These are phyloP conservation scores for Porcisia hertigi DNA, from an alignment of 208 protist species.

Conservation along the genomic window DNA sequence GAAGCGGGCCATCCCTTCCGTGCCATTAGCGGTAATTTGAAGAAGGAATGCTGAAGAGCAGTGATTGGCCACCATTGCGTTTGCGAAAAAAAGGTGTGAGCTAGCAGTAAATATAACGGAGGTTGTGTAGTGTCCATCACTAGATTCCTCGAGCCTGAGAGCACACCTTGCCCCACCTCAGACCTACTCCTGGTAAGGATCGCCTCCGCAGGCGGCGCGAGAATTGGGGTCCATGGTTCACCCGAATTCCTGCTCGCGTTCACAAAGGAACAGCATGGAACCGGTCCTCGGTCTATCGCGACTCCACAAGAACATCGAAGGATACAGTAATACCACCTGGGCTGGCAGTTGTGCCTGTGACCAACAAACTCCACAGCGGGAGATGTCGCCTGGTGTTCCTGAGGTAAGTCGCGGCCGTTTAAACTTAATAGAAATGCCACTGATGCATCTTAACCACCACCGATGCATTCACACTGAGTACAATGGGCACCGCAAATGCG, in stretches of 20 bases:
- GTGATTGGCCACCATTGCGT: not conserved
- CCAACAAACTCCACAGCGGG: slow-evolving; percentile 89
- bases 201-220: slow-evolving; percentile 72
- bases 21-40: too few species aligned
- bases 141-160: slow-evolving; percentile 75
- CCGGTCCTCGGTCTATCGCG: slow-evolving; percentile 74
- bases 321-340: slow-evolving; percentile 82
- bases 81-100: not conserved
- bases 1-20: too few species aligned
- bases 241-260: slow-evolving; percentile 34
- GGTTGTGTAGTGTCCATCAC: slow-evolving; percentile 23
- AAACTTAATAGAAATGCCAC: slow-evolving; percentile 54
- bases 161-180: slow-evolving; percentile 87
- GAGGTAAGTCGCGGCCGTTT: slow-evolving; percentile 54
- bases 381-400: slow-evolving; percentile 66
- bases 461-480: slow-evolving; percentile 78
- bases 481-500: slow-evolving; percentile 68
- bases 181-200: slow-evolving; percentile 50
- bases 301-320: slow-evolving; percentile 89
- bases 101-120: not conserved
- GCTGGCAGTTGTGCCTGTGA: slow-evolving; percentile 65
- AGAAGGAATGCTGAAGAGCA: not conserved
- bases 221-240: slow-evolving; percentile 46
- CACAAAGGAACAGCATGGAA: slow-evolving; percentile 77
- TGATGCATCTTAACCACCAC: slow-evolving; percentile 65